Conservation (phyloP, 805 yeast genomes). For the Lachancea dasiensis region DNA sequence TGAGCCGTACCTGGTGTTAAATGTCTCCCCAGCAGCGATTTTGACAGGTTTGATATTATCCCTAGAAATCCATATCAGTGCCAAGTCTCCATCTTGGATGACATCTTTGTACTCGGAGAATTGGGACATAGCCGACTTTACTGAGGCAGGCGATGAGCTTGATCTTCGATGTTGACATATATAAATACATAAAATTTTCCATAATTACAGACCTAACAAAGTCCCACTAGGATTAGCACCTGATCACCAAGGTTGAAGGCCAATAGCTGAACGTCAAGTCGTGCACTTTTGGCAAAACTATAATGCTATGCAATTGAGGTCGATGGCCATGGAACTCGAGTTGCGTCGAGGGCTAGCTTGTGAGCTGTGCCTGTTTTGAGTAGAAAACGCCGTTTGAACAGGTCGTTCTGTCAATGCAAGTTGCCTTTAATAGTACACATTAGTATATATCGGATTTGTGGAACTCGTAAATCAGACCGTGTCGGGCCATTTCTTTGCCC, state of each 20-base stretch:
- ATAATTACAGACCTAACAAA: too few species aligned
- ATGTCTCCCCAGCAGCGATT: slow-evolving; percentile 49
- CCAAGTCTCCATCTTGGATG: slow-evolving; percentile 84
- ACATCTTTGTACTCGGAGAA: slow-evolving; percentile 55
- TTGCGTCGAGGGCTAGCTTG: too few species aligned
- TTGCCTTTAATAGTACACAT: slow-evolving; percentile 31
- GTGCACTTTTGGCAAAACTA: too few species aligned
- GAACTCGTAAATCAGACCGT: slow-evolving; percentile 54
- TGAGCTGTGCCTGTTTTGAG: too few species aligned
- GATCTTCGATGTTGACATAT: not conserved
- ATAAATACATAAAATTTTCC: slow-evolving; percentile 1
- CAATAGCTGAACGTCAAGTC: too few species aligned
- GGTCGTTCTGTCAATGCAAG: too few species aligned
- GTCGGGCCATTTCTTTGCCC: slow-evolving; percentile 43
- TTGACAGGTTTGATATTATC: slow-evolving; percentile 70
- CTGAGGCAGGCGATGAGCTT: slow-evolving; percentile 7
- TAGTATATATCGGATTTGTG: slow-evolving; percentile 50
- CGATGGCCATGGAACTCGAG: too few species aligned
- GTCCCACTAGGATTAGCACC: too few species aligned
- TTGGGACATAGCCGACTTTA: slow-evolving; percentile 11
- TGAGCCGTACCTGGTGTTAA: slow-evolving; percentile 85
- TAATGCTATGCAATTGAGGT: too few species aligned
- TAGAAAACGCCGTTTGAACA: too few species aligned
- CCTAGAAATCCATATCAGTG: slow-evolving; percentile 79
- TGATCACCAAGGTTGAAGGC: too few species aligned